Evolutionary conservation across 805 yeast species (phyloP), one percentile per base, ranked within the genome.

Genomic region (Saccharomycopsis guyanensis): DNA sequence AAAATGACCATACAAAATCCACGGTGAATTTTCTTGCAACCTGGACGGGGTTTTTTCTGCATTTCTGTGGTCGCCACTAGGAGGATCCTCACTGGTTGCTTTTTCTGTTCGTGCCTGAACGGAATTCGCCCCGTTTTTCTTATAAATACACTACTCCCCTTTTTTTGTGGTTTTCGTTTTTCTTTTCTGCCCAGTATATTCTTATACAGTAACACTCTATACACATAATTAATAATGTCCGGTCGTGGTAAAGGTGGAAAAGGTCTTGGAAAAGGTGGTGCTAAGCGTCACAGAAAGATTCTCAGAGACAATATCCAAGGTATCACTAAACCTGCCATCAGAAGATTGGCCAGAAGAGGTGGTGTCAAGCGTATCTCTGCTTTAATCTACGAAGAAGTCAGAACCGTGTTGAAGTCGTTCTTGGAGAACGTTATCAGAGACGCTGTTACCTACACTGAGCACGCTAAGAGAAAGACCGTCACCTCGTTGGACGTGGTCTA

Each of bases 311-410:
- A 78, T 76, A 78, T 78, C 57, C 83, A 78, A 67, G 83, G 83
- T 73, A 78, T 78, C 61, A 78, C 84, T 42, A 78, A 78, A 70
- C 84, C 84, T 61, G 84, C 83, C 60, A 78, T 78, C 65, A 77
- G 84, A 75, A 78, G 84, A 76, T 74, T 78, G 62, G 84, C 84
- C 40, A 77, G 84, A 76, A 78, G 84, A 76, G 84, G 84, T 71
- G 84, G 84, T 77, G 84, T 78, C 56, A 78, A 78, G 73, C 80
- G 84, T 75, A 78, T 78, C 59, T 78, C 82, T 55, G 84, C 82
- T 61, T 71, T 78, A 63, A 78, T 78, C 63, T 78, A 78, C 69
- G 84, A 78, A 70, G 84, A 78, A 69, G 82, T 78, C 59, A 77
- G 84, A 76, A 80, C 75, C 58, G 84, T 78, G 55, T 69, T 78